These are phyloP conservation scores for Magnaporthiopsis poae DNA, from an alignment of 2,329 filamentous ascomycete genomes.

Conservation along the genomic window DNA sequence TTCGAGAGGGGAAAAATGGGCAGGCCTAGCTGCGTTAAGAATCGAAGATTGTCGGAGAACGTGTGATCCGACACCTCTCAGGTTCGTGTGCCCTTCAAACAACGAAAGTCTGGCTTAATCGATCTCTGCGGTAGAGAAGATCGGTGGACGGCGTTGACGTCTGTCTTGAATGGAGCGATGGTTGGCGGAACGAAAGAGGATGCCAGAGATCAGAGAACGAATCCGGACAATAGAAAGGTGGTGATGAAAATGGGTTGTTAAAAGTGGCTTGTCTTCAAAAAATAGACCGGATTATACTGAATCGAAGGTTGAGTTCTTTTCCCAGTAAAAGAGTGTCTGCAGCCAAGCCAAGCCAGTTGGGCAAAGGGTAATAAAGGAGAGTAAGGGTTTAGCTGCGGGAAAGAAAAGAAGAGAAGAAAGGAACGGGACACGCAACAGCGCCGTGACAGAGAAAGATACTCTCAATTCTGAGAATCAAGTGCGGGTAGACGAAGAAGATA, in stretches of 20 bases:
- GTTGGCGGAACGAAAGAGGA: slow-evolving; percentile 13
- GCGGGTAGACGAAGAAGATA: slow-evolving; percentile 15
- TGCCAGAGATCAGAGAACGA: slow-evolving; percentile 13
- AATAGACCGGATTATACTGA: slow-evolving; percentile 27
- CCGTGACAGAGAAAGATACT: slow-evolving; percentile 13
- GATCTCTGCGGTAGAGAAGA: neutral
- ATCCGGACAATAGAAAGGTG: slow-evolving; percentile 17
- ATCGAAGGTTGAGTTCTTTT: slow-evolving; percentile 21
- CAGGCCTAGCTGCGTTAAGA: slow-evolving; percentile 36
- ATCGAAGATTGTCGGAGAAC: slow-evolving; percentile 26
- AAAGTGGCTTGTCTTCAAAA: slow-evolving; percentile 8
- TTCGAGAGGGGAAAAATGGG: slow-evolving; percentile 13
- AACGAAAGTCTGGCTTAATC: neutral
- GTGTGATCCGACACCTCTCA: slow-evolving; percentile 2
- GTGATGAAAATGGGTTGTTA: slow-evolving; percentile 14
- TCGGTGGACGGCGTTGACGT: neutral
- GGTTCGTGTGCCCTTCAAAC: neutral
- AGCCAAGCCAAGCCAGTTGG: slow-evolving; percentile 52
- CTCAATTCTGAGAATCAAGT: slow-evolving; percentile 18
- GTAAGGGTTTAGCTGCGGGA: slow-evolving; percentile 29
- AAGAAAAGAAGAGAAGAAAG: slow-evolving; percentile 25
- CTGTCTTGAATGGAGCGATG: neutral
- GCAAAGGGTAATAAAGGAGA: slow-evolving; percentile 32
- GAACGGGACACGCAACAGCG: slow-evolving; percentile 22
- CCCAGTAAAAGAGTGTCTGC: slow-evolving; percentile 42